Base-by-base conservation (phyloP, 805 yeast species). In the Pichia rugopelliculosa region DNA sequence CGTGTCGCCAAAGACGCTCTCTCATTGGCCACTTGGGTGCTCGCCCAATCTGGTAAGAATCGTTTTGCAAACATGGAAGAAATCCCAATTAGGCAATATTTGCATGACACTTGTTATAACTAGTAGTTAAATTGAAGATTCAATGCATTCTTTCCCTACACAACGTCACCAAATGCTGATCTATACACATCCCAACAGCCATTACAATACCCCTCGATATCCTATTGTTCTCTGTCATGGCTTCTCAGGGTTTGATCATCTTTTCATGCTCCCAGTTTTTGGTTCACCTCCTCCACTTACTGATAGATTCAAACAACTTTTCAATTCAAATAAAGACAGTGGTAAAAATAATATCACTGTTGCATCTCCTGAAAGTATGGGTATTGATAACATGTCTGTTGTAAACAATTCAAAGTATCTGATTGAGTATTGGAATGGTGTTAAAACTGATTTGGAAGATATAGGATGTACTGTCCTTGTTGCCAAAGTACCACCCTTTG, bases 401-500 rank as follows among this genome's bases (percentile, higher is more conserved):
- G 26, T 12, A 6, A 51, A 45, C 20, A 46, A 53, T 5, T 68
- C 69, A 10, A 66, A 75, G 7, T 56, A 70, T 15, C 67, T 71
- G 38, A 65, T 87, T 22, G 84, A 83, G 49, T 89, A 90, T 59
- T 90, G 96, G 95, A 73, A 75, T 49, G 96, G 96, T 1, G 79
- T 90, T 22, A 77, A 77, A 52, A 75, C 76, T 27, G 79, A 79
- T 0, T 62, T 89, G 22, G 75, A 74, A 45, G 60, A 62, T 2
- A 70, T 77, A 22, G 96, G 96, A 0, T 77, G 86, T 39, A 72
- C 74, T 0, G 91, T 86, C 0, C 60, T 83, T 33, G 80, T 82
- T 2, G 87, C 91, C 1, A 78, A 74, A 54, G 96, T 89, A 0
- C 91, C 96, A 0, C 85, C 95, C 0, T 84, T 84, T 62, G 95